phyloP scores from a whole-genome alignment of 1,284 basidiomycete species.

The Ustanciosporium gigantosporum region DNA sequence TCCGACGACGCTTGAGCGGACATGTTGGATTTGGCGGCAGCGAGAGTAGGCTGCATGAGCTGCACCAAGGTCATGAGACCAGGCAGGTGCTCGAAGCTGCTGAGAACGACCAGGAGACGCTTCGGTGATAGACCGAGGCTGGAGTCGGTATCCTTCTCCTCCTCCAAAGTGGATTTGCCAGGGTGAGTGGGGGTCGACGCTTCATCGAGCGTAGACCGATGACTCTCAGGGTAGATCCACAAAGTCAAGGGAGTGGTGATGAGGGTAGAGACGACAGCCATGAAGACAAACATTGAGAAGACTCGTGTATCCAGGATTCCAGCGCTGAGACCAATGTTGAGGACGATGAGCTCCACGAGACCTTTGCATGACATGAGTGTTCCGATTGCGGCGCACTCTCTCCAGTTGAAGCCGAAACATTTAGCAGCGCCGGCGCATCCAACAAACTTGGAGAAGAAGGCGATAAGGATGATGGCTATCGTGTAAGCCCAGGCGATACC shows the following conservation, averaged over 20 bases:
- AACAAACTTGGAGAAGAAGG: conserved; percentile 75
- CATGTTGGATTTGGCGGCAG: conserved; percentile 11
- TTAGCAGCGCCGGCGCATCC: conserved; percentile 68
- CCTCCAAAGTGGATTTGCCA: conserved; percentile 12
- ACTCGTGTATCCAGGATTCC: conserved; percentile 73
- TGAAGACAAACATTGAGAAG: conserved; percentile 85
- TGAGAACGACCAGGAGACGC: conserved; percentile 82
- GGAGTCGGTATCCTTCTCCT: conserved; percentile 20
- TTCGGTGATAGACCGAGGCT: conserved; percentile 25
- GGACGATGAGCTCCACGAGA: conserved; percentile 75
- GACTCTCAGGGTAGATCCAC: conserved; percentile 70
- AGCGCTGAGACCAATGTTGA: conserved; percentile 82
- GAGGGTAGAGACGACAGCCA: conserved; percentile 82
- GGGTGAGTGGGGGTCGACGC: conserved; percentile 20
- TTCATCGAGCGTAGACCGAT: conserved; percentile 33
- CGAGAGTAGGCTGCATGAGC: conserved; percentile 62
- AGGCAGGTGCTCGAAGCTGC: conserved; percentile 81
- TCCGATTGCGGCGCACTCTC: conserved; percentile 84
- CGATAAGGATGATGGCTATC: conserved; percentile 76
- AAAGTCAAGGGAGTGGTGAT: conserved; percentile 85
- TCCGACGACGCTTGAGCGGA: conserved; percentile 1
- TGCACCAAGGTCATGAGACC: conserved; percentile 66
- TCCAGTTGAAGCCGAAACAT: conserved; percentile 71
- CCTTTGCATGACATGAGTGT: conserved; percentile 93
- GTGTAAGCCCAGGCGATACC: conserved; percentile 80